A percentile compares a stretch with the other conserved stretches of the same genome.
These are phyloP conservation scores for Neltuma alba DNA, from an alignment of 306 rosid species.

Conservation along the genomic window DNA sequence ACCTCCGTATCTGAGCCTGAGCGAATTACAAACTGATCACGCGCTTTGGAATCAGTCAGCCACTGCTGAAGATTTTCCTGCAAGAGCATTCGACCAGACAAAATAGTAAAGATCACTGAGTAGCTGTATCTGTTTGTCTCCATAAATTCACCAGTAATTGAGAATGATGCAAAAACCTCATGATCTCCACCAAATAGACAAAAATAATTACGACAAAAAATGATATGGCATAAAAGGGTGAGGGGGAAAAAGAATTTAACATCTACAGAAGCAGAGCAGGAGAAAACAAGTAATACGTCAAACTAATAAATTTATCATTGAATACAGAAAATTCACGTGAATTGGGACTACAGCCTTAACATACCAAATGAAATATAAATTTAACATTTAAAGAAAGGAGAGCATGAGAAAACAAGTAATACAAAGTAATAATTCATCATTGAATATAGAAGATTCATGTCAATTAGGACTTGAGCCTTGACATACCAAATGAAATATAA, in stretches of 20 bases:
- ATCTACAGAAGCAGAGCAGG: background rate
- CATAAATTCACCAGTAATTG: background rate
- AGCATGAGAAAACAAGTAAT: background rate
- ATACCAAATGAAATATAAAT: background rate
- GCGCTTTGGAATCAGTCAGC: conserved; percentile 74
- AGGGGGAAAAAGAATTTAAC: background rate
- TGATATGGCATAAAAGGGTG: background rate
- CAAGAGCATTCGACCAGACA: conserved; percentile 24
- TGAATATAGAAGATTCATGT: too few species aligned
- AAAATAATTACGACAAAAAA: background rate
- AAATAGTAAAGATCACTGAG: background rate
- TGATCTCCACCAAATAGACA: conserved; percentile 6
- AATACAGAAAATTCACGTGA: background rate
- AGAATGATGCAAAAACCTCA: background rate
- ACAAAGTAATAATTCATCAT: background rate
- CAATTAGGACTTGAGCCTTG: too few species aligned
- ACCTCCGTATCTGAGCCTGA: conserved; percentile 77
- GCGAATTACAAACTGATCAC: conserved; percentile 79
- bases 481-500: background rate
- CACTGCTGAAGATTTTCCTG: conserved; percentile 83
- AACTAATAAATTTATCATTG: background rate
- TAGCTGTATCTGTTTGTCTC: conserved; percentile 8
- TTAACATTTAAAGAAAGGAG: background rate
- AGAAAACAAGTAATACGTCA: background rate
- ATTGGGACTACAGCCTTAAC: background rate